These are phyloP conservation scores for Globisporangium abappressorium DNA, from an alignment of 352 stramenopile species.

Conservation along the genomic window DNA sequence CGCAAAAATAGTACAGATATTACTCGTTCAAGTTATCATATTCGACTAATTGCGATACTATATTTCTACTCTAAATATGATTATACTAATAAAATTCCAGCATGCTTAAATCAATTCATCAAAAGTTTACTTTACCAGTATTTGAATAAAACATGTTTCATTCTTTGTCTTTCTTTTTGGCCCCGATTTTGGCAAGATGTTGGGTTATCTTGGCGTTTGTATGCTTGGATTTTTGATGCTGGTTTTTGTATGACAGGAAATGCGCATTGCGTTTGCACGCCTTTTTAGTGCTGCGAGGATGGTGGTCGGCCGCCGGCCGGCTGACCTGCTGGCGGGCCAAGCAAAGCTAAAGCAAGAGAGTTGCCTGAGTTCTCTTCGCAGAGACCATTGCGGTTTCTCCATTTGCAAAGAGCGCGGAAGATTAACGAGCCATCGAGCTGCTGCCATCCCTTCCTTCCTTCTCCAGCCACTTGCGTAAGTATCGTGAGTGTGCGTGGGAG, in stretches of 20 bases:
- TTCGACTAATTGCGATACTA: not conserved
- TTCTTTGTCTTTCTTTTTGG: constrained; percentile 14
- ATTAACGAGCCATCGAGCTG: not conserved
- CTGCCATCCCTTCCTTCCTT: constrained; percentile 2
- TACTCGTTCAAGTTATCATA: not conserved
- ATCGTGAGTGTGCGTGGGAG: constrained; percentile 21
- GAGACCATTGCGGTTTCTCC: constrained; percentile 16
- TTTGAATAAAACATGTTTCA: not conserved
- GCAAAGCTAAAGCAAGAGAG: not conserved
- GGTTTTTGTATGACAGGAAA: constrained; percentile 7
- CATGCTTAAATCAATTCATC: not conserved
- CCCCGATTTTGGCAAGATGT: not conserved
- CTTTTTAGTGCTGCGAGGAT: constrained; percentile 14
- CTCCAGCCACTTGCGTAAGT: constrained; percentile 21
- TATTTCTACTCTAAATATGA: not conserved
- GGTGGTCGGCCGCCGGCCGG: constrained; percentile 8
- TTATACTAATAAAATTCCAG: not conserved
- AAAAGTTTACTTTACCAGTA: not conserved
- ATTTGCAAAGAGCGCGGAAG: constrained; percentile 15
- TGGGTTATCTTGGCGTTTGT: constrained; percentile 6
- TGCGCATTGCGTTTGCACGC: constrained; percentile 6
- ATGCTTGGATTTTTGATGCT: constrained; percentile 10
- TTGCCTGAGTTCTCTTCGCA: constrained; percentile 15
- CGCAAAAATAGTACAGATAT: not conserved
- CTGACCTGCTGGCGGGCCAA: too few relatives aligned